phyloP scores from a whole-genome alignment of 2,329 filamentous ascomycete species.

The Cercospora brassicicola region DNA sequence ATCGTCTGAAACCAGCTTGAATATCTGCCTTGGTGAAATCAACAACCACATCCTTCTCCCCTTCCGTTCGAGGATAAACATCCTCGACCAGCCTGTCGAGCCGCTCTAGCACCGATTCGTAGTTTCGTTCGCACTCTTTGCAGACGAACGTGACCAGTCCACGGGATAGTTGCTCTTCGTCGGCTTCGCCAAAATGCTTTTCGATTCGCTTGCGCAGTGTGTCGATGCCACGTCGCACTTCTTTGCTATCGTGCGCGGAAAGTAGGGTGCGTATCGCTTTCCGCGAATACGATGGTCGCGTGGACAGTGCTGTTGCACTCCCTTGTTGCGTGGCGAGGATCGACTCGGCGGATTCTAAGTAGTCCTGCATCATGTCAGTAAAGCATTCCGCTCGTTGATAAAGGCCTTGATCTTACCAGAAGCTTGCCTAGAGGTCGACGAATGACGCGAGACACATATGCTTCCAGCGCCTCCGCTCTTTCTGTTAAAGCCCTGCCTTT shows the following conservation, averaged over 20 bases:
- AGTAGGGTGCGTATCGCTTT: slow-evolving; percentile 83
- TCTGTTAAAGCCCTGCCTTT: slow-evolving; percentile 74
- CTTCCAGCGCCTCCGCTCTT: slow-evolving; percentile 79
- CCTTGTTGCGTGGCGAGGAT: slow-evolving; percentile 55
- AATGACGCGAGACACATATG: slow-evolving; percentile 87
- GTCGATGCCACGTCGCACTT: slow-evolving; percentile 79
- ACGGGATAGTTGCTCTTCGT: slow-evolving; percentile 67
- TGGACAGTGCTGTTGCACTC: slow-evolving; percentile 63
- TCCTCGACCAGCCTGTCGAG: slow-evolving; percentile 44
- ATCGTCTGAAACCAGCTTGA: slow-evolving; percentile 37
- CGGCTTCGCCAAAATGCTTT: slow-evolving; percentile 93
- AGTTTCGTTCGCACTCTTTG: slow-evolving; percentile 60
- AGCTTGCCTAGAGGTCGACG: slow-evolving; percentile 85
- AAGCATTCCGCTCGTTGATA: background rate
- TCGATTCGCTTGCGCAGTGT: slow-evolving; percentile 85
- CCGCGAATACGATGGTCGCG: slow-evolving; percentile 80
- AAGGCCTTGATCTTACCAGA: slow-evolving; percentile 50
- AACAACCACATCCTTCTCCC: slow-evolving; percentile 47
- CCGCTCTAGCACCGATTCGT: slow-evolving; percentile 56
- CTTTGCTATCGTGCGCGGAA: slow-evolving; percentile 74
- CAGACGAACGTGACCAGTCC: slow-evolving; percentile 61
- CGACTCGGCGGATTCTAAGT: slow-evolving; percentile 83
- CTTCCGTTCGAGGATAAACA: slow-evolving; percentile 43
- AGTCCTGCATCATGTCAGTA: slow-evolving; percentile 57
- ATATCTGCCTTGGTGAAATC: slow-evolving; percentile 41